Percentiles rank a stretch among this genome's conserved stretches.
These are phyloP conservation scores for Macadamia tetraphylla DNA, from an alignment of 164 flowering plant genomes.

Conservation along the genomic window DNA sequence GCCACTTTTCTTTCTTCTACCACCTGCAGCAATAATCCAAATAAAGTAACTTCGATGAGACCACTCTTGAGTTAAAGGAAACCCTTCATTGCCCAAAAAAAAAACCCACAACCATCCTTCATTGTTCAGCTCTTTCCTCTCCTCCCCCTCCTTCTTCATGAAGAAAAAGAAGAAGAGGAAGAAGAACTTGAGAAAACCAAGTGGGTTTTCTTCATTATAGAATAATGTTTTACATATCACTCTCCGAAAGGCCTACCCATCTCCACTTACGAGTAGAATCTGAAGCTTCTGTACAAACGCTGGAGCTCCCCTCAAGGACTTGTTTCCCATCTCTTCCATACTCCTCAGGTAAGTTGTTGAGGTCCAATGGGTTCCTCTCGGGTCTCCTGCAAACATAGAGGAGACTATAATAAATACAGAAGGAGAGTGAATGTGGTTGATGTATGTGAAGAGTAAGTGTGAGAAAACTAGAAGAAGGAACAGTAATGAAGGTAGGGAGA, in stretches of 20 bases:
- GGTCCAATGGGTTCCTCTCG: slow-evolving; percentile 73
- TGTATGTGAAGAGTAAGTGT: slow-evolving; percentile 3
- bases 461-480: slow-evolving; percentile 1
- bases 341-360: slow-evolving; percentile 92
- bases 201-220: neutral
- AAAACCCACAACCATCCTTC: neutral
- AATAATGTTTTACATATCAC: too few species aligned
- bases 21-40: slow-evolving; percentile 37
- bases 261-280: slow-evolving; percentile 24
- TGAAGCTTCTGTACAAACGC: slow-evolving; percentile 29
- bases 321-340: slow-evolving; percentile 52
- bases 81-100: neutral
- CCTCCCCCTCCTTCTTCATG: too few species aligned
- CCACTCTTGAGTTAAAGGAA: slow-evolving; percentile 3
- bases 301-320: slow-evolving; percentile 49
- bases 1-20: slow-evolving; percentile 61
- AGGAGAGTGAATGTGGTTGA: neutral
- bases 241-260: neutral
- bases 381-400: slow-evolving; percentile 57
- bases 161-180: neutral
- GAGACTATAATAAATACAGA: slow-evolving; percentile 3
- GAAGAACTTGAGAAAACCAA: neutral
- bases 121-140: neutral
- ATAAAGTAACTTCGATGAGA: slow-evolving; percentile 38
- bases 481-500: slow-evolving; percentile 5